A percentile compares a stretch with the other conserved stretches of the same genome.
These are phyloP conservation scores for Amanita rubescens DNA, from an alignment of 768 basidiomycete genomes.

Conservation along the genomic window DNA sequence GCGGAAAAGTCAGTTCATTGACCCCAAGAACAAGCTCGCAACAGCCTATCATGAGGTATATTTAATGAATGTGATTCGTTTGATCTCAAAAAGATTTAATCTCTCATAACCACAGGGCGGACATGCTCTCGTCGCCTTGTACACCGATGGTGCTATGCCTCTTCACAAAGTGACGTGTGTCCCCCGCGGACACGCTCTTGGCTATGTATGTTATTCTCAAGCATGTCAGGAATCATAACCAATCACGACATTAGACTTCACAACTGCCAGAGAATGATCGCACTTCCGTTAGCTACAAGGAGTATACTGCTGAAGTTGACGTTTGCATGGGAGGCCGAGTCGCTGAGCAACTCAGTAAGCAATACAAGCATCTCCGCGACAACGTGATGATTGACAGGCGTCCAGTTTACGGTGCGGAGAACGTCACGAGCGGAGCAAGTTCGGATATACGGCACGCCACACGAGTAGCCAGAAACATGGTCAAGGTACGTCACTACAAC, in stretches of 20 bases:
- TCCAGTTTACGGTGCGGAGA: slow-evolving; percentile 79
- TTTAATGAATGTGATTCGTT: slow-evolving; percentile 6
- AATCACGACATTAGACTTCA: slow-evolving; percentile 44
- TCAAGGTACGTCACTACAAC: slow-evolving; percentile 52
- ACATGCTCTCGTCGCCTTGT: slow-evolving; percentile 90
- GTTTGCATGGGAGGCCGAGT: slow-evolving; percentile 93
- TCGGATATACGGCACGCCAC: slow-evolving; percentile 84
- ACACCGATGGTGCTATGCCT: slow-evolving; percentile 94
- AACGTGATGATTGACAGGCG: slow-evolving; percentile 9
- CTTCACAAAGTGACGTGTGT: slow-evolving; percentile 97
- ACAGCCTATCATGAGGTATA: slow-evolving; percentile 95
- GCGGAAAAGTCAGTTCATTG: slow-evolving; percentile 83
- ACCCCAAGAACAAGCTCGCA: slow-evolving; percentile 76
- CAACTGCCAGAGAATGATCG: slow-evolving; percentile 74
- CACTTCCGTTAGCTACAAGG: slow-evolving; percentile 59
- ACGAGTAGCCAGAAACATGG: slow-evolving; percentile 75
- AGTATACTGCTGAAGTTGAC: slow-evolving; percentile 80
- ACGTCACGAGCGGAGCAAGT: slow-evolving; percentile 87
- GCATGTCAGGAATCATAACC: not conserved
- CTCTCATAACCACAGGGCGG: slow-evolving; percentile 56
- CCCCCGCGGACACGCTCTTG: slow-evolving; percentile 90
- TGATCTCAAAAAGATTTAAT: slow-evolving; percentile 5
- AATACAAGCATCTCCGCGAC: slow-evolving; percentile 8
- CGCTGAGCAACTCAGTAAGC: slow-evolving; percentile 83
- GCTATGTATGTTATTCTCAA: slow-evolving; percentile 50